A percentile compares a stretch with the other conserved stretches of the same genome.
These are phyloP conservation scores for Pythium sukuiense DNA, from an alignment of 352 stramenopile species.

Conservation along the genomic window DNA sequence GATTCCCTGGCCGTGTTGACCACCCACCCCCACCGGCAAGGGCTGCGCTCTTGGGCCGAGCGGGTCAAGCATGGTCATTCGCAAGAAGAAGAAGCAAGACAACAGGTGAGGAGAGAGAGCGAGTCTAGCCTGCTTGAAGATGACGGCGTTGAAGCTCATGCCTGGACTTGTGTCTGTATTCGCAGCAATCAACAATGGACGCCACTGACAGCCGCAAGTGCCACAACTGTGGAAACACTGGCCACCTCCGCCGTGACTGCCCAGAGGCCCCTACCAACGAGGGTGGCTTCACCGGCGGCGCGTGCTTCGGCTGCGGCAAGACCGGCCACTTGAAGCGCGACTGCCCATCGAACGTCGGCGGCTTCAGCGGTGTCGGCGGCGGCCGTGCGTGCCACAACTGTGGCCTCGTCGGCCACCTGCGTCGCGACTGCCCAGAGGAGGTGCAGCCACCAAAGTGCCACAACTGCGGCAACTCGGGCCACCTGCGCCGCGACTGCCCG, in stretches of 20 bases:
- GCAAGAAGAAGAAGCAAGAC: slow-evolving; percentile 15
- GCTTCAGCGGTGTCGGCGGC: slow-evolving; percentile 24
- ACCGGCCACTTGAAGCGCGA: slow-evolving; percentile 80
- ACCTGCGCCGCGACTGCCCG: slow-evolving; percentile 74
- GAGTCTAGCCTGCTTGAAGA: not conserved
- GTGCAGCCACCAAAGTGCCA: slow-evolving; percentile 74
- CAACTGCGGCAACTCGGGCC: slow-evolving; percentile 72
- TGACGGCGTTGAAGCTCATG: not conserved
- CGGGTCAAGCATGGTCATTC: slow-evolving; percentile 15
- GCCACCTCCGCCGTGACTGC: slow-evolving; percentile 80
- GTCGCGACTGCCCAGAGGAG: slow-evolving; percentile 77
- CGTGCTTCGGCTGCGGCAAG: slow-evolving; percentile 83
- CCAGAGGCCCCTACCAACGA: slow-evolving; percentile 48
- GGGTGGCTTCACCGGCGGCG: slow-evolving; percentile 36
- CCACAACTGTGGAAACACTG: slow-evolving; percentile 75
- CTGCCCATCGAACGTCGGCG: slow-evolving; percentile 44
- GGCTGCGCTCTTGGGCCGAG: not conserved
- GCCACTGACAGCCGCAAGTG: slow-evolving; percentile 51
- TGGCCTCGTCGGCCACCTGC: slow-evolving; percentile 73
- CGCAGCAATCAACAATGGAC: slow-evolving; percentile 41
- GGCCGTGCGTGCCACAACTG: slow-evolving; percentile 84
- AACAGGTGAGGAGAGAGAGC: slow-evolving; percentile 15
- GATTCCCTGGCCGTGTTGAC: slow-evolving; percentile 10
- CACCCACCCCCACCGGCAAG: slow-evolving; percentile 10
- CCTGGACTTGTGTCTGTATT: not conserved